Percentiles rank a stretch among this genome's conserved stretches.
These are phyloP conservation scores for Fusarium incarnatum DNA, from an alignment of 2,329 filamentous ascomycete genomes.

Conservation along the genomic window DNA sequence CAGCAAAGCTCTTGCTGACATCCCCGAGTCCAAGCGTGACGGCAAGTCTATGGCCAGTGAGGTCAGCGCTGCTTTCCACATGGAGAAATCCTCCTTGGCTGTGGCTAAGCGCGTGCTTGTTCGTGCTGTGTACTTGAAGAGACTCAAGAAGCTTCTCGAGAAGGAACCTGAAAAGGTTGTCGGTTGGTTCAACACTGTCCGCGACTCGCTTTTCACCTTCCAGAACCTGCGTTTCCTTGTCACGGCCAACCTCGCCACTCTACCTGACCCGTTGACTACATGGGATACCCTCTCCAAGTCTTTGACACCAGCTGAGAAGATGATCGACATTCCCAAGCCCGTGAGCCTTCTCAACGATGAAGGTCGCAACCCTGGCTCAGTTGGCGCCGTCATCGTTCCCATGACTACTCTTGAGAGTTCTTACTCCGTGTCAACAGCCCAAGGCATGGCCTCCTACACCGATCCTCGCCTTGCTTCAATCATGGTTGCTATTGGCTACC, in stretches of 20 bases:
- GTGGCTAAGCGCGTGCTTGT: slow-evolving; percentile 86
- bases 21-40: slow-evolving; percentile 91
- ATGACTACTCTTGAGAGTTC: slow-evolving; percentile 95
- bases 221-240: slow-evolving; percentile 89
- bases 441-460: slow-evolving; percentile 78
- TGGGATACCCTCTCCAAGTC: slow-evolving; percentile 71
- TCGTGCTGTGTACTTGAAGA: slow-evolving; percentile 87
- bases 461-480: slow-evolving; percentile 85
- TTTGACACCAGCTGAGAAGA: slow-evolving; percentile 56
- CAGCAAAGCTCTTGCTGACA: slow-evolving; percentile 87
- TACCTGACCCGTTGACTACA: slow-evolving; percentile 79
- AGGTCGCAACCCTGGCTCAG: slow-evolving; percentile 78
- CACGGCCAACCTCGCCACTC: slow-evolving; percentile 80
- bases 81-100: slow-evolving; percentile 78
- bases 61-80: slow-evolving; percentile 82
- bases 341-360: slow-evolving; percentile 78
- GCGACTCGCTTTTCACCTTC: slow-evolving; percentile 80
- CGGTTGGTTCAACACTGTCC: slow-evolving; percentile 79
- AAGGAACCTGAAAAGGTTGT: slow-evolving; percentile 82
- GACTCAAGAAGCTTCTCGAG: slow-evolving; percentile 82
- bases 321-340: slow-evolving; percentile 78
- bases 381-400: slow-evolving; percentile 82
- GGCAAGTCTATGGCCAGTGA: slow-evolving; percentile 76
- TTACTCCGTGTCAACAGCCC: slow-evolving; percentile 80
- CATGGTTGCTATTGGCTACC: slow-evolving; percentile 88